Evolutionary conservation across 805 yeast genomes (phyloP).

Genomic region (Kodamaea hsintzibuensis): DNA sequence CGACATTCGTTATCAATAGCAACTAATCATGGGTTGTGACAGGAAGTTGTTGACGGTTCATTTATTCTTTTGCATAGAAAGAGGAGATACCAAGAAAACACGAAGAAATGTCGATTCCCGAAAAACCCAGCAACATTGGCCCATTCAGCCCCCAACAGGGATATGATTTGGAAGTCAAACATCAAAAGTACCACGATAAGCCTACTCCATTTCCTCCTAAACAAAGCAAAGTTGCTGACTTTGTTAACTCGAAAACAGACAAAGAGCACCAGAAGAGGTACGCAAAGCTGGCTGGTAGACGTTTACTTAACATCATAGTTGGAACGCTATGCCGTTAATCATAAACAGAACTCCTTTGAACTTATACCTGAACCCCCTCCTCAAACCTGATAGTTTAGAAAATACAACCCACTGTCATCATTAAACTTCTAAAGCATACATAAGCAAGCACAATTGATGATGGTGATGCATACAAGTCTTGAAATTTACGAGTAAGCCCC

Average conservation of each 20-base stretch:
- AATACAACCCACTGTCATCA: background rate
- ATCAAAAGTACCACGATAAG: conserved; percentile 31
- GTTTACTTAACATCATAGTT: conserved; percentile 9
- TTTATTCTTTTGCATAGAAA: background rate
- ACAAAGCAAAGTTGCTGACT: conserved; percentile 29
- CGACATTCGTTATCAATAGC: background rate
- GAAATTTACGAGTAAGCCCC: background rate
- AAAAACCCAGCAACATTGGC: conserved; percentile 29
- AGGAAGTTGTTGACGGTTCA: background rate
- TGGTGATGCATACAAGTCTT: background rate
- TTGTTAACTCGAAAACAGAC: conserved; percentile 27
- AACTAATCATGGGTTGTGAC: background rate
- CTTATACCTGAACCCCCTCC: background rate
- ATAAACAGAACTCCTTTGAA: background rate
- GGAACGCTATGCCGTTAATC: background rate
- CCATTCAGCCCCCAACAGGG: conserved; percentile 33
- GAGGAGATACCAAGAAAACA: background rate
- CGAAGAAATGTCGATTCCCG: conserved; percentile 24
- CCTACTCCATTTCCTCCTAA: conserved; percentile 31
- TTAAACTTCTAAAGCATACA: background rate
- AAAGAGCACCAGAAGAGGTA: conserved; percentile 34
- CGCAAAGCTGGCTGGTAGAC: conserved; percentile 24
- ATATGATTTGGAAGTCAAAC: conserved; percentile 29
- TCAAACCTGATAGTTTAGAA: background rate
- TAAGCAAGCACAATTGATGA: background rate